These are phyloP conservation scores for Boechera stricta DNA, from an alignment of 345 rosid genomes.

Conservation along the genomic window DNA sequence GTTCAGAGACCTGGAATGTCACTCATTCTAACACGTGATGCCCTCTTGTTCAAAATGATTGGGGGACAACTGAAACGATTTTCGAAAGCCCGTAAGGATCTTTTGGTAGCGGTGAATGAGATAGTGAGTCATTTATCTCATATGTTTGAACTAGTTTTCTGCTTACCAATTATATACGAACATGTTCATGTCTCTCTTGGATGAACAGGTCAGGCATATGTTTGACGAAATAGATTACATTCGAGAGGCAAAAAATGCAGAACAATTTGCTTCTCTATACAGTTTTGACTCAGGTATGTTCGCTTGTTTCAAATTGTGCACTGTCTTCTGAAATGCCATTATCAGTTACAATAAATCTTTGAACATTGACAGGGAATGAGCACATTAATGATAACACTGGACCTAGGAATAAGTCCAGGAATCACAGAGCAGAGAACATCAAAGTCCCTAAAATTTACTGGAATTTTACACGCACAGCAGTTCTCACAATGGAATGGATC, in stretches of 20 bases:
- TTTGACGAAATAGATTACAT: constrained; percentile 95
- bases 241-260: constrained; percentile 92
- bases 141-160: constrained; percentile 17
- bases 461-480: constrained; percentile 76
- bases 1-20: constrained; percentile 98
- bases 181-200: constrained; percentile 58
- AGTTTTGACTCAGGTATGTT: constrained; percentile 61
- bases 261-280: constrained; percentile 85
- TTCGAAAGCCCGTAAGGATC: constrained; percentile 90
- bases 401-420: constrained; percentile 40
- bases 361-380: constrained; percentile 50
- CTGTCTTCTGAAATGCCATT: constrained; percentile 19
- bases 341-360: constrained; percentile 11
- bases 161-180: constrained; percentile 40
- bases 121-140: constrained; percentile 60
- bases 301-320: constrained; percentile 12
- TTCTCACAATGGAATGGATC: constrained; percentile 98
- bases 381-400: constrained; percentile 46
- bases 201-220: constrained; percentile 98
- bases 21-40: constrained; percentile 85
- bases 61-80: constrained; percentile 96
- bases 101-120: constrained; percentile 90
- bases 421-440: constrained; percentile 54
- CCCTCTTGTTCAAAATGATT: constrained; percentile 83
- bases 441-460: constrained; percentile 95